A percentile compares a stretch with the other conserved stretches of the same genome.
Conservation (phyloP, 495 filamentous ascomycete species). For the Niebla homalea region DNA sequence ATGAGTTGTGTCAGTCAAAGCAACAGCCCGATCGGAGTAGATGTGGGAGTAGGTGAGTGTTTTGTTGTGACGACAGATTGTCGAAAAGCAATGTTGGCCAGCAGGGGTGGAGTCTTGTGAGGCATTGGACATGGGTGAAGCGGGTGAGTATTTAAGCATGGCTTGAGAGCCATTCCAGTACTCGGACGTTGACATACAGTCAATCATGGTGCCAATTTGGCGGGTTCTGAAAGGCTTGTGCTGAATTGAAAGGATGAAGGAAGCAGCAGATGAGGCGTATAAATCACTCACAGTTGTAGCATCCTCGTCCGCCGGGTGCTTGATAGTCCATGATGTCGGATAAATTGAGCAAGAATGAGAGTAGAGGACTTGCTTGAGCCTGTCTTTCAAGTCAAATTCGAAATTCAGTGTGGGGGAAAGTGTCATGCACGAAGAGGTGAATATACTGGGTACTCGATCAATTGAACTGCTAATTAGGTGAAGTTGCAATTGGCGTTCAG, state of each 20-base stretch:
- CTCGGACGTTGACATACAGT: too few relatives aligned
- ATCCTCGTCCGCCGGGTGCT: constrained; percentile 44
- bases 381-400: background rate
- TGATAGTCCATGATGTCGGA: constrained; percentile 35
- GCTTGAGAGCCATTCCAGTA: background rate
- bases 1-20: constrained; percentile 14
- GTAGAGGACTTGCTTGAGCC: background rate
- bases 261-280: background rate
- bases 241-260: constrained; percentile 5
- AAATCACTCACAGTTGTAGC: constrained; percentile 65
- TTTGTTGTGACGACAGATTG: too few relatives aligned
- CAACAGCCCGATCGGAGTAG: too few relatives aligned
- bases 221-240: background rate
- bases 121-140: too few relatives aligned
- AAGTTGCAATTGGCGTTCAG: too few relatives aligned
- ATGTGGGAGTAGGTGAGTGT: background rate
- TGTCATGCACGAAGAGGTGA: background rate
- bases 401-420: background rate
- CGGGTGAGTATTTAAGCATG: background rate
- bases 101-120: too few relatives aligned
- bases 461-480: too few relatives aligned
- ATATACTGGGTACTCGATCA: too few relatives aligned
- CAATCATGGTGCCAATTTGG: background rate
- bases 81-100: too few relatives aligned
- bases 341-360: background rate